Evolutionary conservation across 257 asterid species (phyloP), one percentile per base, ranked within the genome.

Genomic region (Rhazya stricta): DNA sequence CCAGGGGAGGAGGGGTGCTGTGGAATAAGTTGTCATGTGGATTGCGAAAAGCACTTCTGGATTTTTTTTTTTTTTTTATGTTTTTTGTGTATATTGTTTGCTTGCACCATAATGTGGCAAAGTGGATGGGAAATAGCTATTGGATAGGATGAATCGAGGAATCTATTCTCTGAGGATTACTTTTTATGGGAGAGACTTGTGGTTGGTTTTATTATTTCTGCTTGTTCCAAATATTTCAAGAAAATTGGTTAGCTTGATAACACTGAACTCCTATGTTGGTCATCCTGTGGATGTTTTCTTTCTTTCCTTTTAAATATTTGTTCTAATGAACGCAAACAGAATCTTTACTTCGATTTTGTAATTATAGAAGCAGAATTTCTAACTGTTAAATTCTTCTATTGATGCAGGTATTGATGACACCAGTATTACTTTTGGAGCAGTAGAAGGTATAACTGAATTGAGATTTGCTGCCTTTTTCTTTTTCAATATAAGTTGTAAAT

Each of bases 401-500:
- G 46, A 42, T 79, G 77, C 81, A 80, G 84, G 84, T 45, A 76
- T 80, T 72, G 84, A 80, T 67, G 84, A 72, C 37, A 37, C 81
- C 77, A 67, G 57, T 42, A 80, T 80, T 43, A 67, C 81, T 72
- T 80, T 80, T 58, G 81, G 76, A 48, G 72, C 78, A 29, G 78
- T 80, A 5, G 84, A 80, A 76, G 84, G 84, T 80, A 67, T 41
- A 72, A 62, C 19, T 9, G 32, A 29, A 68, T 48, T 69, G 60
- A 45, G 74, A 19, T 46, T 51, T 29, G 60, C 74, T 69, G 13
- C 42, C 4, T 15, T 6, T 69, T 46, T 9, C 57, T 46, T 29
- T 37, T 37, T 19, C 58, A 51, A 50, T 12, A 50, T 50, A 34
- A 19, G 10, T 36, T 34, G 34, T 15, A 63, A 34, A 63, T 65